Evolutionary conservation across 108 stramenopile species (phyloP), one percentile per base, ranked within the genome.

Genomic region (Parietichytrium sp.): DNA sequence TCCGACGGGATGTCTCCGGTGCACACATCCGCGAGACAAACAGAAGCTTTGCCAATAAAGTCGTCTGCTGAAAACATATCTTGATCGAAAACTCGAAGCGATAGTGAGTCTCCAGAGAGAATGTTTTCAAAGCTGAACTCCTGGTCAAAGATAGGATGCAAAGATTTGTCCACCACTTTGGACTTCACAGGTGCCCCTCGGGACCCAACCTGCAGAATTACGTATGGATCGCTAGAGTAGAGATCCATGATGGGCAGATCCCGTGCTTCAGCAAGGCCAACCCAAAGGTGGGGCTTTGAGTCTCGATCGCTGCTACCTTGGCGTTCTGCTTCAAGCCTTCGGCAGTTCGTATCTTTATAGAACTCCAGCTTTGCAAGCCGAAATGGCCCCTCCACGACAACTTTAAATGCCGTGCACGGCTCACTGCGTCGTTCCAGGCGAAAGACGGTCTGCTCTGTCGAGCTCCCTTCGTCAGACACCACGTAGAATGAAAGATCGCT

Each of bases 201-300:
- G 36, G 3, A n/a, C 27, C 54, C 61, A 12, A 45, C 61, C 15
- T 20, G 61, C 15, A 72, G 1, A n/a, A 45, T 72, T 0, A 72
- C 61, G 20, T 72, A 72, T n/a, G 61, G 61, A 38, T 72, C 61
- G 20, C 61, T 72, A n/a, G 61, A 72, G 42, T 72, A 72, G 15
- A 72, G 36, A 25, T 72, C 61, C 61, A 72, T 72, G 38, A 72
- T 42, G 6, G 61, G 61, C 23, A 72, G 61, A 72, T 72, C 61
- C 6, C 61, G 61, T 10, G 15, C 6, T 72, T 72, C 61, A 1
- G 45, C 23, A 16, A 72, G 25, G 42, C 38, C 61, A 7, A 72
- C 61, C 61, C 61, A 72, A n/a, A 72, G 29, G 23, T 72, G 29
- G 20, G 38, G 23, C 26, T 15, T 29, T 29, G 23, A 15, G 23